Base-by-base conservation (phyloP, 2,329 filamentous ascomycete species). In the Penicillium sp. region DNA sequence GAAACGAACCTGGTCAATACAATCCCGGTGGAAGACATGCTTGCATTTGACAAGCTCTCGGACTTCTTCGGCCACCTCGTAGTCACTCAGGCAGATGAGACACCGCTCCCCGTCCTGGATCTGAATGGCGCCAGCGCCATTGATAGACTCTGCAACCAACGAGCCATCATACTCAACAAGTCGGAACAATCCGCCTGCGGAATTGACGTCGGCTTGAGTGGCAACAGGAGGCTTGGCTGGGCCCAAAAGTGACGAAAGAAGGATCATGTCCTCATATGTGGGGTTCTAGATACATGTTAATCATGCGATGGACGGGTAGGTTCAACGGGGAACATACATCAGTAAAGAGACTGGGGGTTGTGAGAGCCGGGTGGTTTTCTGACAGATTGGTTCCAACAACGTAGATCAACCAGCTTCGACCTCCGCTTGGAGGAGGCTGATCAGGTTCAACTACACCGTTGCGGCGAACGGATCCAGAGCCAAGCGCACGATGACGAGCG, bases 181-280 rank as follows among this genome's bases (percentile, higher is more conserved):
- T 26, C 74, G 78, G 70, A 83, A 88, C 9, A 88, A 64, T 3
- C 86, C 86, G 21, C 84, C 84, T 16, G 87, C 85, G 45, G 82
- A 80, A 51, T 82, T 81, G 26, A 90, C 79, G 64, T 89, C 87
- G 54, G 85, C 83, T 59, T 85, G 82, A 55, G 81, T 84, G 19
- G 86, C 86, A 50, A 90, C 87, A 3, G 86, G 86, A 2, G 86
- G 86, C 67, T 89, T 89, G 4, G 83, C 86, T 48, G 87, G 86
- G 1, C 86, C 87, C 16, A 90, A 76, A 11, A 89, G 78, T 13
- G 85, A 86, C 13, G 86, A 88, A 4, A 90, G 78, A 45, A 89
- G 75, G 69, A 89, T 83, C 86, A 90, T 89, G 63, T 90, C 86
- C 72, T 90, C 86, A 66, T 90, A 89, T 1, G 86, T 88, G 2